Evolutionary conservation across 139 green algal genomes (phyloP).

Genomic region (Coelastrella sp.): DNA sequence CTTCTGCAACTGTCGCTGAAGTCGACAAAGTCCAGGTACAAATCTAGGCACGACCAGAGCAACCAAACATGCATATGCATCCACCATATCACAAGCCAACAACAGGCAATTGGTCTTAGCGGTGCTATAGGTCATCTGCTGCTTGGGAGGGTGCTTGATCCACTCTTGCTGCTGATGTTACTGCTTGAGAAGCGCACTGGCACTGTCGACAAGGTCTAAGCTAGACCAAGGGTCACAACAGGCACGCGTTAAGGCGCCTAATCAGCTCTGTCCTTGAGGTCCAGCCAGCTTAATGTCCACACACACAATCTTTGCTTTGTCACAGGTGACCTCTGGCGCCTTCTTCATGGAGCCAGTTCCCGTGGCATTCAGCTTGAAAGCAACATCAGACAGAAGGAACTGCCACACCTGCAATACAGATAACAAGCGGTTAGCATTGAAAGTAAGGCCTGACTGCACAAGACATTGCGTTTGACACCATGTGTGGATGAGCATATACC

Average conservation of each 20-base stretch:
- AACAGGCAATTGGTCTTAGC: no score
- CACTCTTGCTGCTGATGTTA: not conserved
- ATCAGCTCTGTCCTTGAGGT: slow-evolving; percentile 9
- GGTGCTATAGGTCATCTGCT: not conserved
- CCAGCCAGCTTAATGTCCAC: slow-evolving; percentile 60
- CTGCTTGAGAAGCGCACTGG: not conserved
- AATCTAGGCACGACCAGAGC: no score
- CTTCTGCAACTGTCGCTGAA: no score
- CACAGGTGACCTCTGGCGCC: slow-evolving; percentile 45
- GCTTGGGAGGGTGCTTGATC: not conserved
- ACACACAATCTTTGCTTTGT: slow-evolving; percentile 60
- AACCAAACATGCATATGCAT: no score
- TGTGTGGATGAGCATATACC: no score
- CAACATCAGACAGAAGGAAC: slow-evolving; percentile 63
- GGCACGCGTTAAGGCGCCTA: not conserved
- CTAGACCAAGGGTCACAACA: not conserved
- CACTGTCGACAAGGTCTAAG: no score
- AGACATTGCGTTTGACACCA: no score
- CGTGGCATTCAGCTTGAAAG: slow-evolving; percentile 55
- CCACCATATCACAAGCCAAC: no score
- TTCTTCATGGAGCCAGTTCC: slow-evolving; percentile 49
- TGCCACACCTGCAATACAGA: slow-evolving; percentile 70
- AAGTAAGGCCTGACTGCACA: no score
- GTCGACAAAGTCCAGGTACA: no score
- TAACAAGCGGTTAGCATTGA: no score